Base-by-base conservation (phyloP, 2,329 filamentous ascomycete species). In the Penicillium sp. region DNA sequence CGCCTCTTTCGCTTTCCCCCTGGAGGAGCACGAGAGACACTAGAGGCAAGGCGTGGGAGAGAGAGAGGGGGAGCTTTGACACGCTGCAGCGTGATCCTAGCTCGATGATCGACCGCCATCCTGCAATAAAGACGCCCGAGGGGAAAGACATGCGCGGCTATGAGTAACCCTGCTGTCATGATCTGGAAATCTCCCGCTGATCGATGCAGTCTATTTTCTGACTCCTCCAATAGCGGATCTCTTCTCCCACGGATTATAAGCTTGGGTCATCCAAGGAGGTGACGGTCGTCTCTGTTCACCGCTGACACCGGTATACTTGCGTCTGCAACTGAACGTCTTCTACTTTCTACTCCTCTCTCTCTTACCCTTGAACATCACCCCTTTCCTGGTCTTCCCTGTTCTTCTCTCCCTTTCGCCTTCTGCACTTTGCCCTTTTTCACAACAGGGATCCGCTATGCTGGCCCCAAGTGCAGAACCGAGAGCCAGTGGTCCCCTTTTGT, bases 141-240 rank as follows among this genome's bases (percentile, higher is more conserved):
- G 65, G 58, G 60, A 58, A 59, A 59, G 59, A 65, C 65, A 63
- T 61, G 65, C 66, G 63, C 66, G 66, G 65, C 64, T 65, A 69
- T 69, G 64, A 62, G 63, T 59, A 66, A 70, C 64, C 63, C 63
- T 65, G 67, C 65, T 66, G 65, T 69, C 68, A 70, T 65, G 66
- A 68, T 70, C 68, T 68, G 60, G 62, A 61, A 64, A 62, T 61
- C 56, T 60, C 60, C 58, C 62, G 61, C 63, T 66, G 68, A 69
- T 69, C 65, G 57, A 65, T 66, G 61, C 58, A 64, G 60, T 63
- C 63, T 69, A 65, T 58, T 69, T 69, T 66, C 59, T 70, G 68
- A 71, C 68, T 69, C 61, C 67, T 71, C 68, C 66, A 66, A 70
- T 68, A 61, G 62, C 60, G 57, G 59, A 60, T 34, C 57, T 59